These are phyloP conservation scores for Hordeum vulgare DNA, from an alignment of 176 grass and related monocot species.

Conservation along the genomic window MorexV3_pseudomolecules_assembly NC_058519.1:427764097-427764596, in stretches of 20 bases:
- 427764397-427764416: slow-evolving; percentile 55
- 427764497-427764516: slow-evolving; percentile 53
- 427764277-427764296: not conserved
- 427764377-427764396: slow-evolving; percentile 85
- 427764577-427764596: slow-evolving; percentile 63
- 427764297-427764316: not conserved
- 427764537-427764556: slow-evolving; percentile 78
- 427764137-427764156: not conserved
- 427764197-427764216: too few species aligned
- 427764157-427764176: not conserved
- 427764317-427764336: not conserved
- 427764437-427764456: slow-evolving; percentile 94
- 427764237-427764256: not conserved
- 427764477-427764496: slow-evolving; percentile 72
- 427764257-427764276: not conserved
- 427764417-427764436: slow-evolving; percentile 51
- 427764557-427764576: slow-evolving; percentile 80
- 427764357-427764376: slow-evolving; percentile 31
- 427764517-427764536: slow-evolving; percentile 62
- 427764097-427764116: too few species aligned
- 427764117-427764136: too few species aligned
- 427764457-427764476: slow-evolving; percentile 95
- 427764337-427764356: not conserved
- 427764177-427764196: too few species aligned
- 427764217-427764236: not conserved